Percentiles rank a stretch among this genome's conserved stretches.
These are phyloP conservation scores for Rubroboletus satanas DNA, from an alignment of 768 basidiomycete genomes.

Conservation along the genomic window DNA sequence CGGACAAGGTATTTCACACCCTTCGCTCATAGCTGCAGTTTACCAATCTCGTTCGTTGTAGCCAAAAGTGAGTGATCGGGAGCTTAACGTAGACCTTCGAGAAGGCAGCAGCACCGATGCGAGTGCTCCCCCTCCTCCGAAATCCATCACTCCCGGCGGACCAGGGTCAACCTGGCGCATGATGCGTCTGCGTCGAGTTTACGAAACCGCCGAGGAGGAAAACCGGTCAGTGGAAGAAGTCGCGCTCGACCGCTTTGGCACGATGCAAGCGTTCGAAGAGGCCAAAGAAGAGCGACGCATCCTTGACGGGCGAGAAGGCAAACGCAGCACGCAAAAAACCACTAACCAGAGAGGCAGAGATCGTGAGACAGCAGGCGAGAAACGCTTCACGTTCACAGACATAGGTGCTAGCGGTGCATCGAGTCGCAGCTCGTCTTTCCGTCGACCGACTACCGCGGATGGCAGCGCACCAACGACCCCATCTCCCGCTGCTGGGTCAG, in stretches of 20 bases:
- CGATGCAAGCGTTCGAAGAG: constrained; percentile 80
- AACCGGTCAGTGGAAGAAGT: constrained; percentile 67
- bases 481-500: constrained; percentile 28
- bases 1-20: constrained; percentile 55
- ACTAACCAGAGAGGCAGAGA: constrained; percentile 37
- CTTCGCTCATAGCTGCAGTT: neutral
- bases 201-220: constrained; percentile 89
- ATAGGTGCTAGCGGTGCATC: constrained; percentile 58
- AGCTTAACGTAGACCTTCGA: constrained; percentile 58
- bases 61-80: constrained; percentile 57
- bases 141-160: constrained; percentile 70
- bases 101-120: constrained; percentile 41
- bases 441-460: constrained; percentile 66
- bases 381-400: constrained; percentile 68
- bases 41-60: constrained; percentile 29
- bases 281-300: constrained; percentile 83
- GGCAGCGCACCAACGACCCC: constrained; percentile 60
- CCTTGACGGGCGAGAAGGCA: constrained; percentile 76
- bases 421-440: constrained; percentile 83
- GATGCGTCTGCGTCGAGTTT: constrained; percentile 89
- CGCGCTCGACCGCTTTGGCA: constrained; percentile 85
- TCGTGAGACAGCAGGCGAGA: constrained; percentile 40
- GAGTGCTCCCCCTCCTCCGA: constrained; percentile 38
- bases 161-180: constrained; percentile 96
- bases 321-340: constrained; percentile 39